Evolutionary conservation across 345 rosid species (phyloP).

Genomic region (Eucalyptus globulus): DNA sequence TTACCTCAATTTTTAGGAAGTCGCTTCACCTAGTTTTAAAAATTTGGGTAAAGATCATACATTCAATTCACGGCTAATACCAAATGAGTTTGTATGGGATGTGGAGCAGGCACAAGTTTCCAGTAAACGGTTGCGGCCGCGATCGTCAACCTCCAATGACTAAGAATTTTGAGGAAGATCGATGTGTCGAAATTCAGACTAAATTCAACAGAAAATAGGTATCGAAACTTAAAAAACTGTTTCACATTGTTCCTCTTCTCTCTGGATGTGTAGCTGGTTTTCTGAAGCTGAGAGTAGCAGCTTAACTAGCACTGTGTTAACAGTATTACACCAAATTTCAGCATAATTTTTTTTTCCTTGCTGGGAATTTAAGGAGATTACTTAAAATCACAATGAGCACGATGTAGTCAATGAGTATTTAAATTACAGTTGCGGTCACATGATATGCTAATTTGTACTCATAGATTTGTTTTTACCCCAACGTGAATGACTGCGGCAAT

Average conservation of each 20-base stretch:
- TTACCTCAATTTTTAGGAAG: too few relatives aligned
- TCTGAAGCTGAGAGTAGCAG: not conserved
- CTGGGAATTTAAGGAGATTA: not conserved
- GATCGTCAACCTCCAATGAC: too few relatives aligned
- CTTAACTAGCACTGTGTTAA: not conserved
- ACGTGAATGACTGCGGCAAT: not conserved
- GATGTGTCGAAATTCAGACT: too few relatives aligned
- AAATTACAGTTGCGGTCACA: too few relatives aligned
- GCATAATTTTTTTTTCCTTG: not conserved
- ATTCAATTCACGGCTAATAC: too few relatives aligned
- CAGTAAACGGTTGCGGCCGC: rapidly evolving
- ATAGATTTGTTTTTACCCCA: not conserved
- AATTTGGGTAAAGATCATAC: rapidly evolving
- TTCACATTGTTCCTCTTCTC: not conserved
- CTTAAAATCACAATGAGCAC: not conserved
- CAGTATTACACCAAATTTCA: rapidly evolving
- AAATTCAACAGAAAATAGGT: too few relatives aligned
- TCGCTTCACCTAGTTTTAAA: too few relatives aligned
- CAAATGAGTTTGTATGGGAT: too few relatives aligned
- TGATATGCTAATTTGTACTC: not conserved
- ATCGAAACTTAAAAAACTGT: not conserved
- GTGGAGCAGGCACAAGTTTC: too few relatives aligned
- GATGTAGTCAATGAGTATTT: rapidly evolving
- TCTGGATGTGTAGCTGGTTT: not conserved
- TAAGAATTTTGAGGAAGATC: too few relatives aligned